A percentile compares a stretch with the other conserved stretches of the same genome.
phyloP scores from a whole-genome alignment of 306 rosid genomes.

The Pyrus pyrifolia region DNA sequence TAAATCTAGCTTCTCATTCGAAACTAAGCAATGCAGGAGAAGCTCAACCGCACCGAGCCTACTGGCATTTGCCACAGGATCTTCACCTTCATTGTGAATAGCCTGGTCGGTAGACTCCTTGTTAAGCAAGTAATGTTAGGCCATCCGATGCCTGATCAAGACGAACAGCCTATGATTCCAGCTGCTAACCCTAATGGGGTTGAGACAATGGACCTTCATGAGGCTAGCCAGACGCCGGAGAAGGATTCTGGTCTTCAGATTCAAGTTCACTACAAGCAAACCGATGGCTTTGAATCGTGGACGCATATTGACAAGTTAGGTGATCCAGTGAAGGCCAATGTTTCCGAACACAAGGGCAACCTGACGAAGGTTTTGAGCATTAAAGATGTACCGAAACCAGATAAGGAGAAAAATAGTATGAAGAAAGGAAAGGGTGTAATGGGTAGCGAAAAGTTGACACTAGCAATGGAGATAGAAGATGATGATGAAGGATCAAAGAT shows the following conservation, averaged over 20 bases:
- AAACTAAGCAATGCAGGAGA: constrained; percentile 11
- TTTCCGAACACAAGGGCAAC: background rate
- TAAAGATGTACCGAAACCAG: background rate
- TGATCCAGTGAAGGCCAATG: background rate
- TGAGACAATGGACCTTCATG: background rate
- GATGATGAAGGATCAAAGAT: background rate
- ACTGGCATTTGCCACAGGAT: constrained; percentile 20
- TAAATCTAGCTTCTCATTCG: background rate
- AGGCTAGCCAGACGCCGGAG: background rate
- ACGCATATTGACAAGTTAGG: background rate
- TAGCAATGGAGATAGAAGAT: constrained; percentile 3
- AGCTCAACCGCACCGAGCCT: background rate
- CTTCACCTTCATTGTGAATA: constrained; percentile 21
- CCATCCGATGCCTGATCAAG: constrained; percentile 5
- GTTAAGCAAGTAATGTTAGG: background rate
- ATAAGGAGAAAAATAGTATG: constrained; percentile 11
- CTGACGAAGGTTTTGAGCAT: background rate
- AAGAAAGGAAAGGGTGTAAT: constrained; percentile 16
- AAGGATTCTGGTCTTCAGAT: background rate
- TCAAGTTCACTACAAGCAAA: constrained; percentile 7
- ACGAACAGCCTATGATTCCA: background rate
- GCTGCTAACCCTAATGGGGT: background rate
- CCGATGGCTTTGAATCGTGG: constrained; percentile 5
- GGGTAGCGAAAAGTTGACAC: background rate
- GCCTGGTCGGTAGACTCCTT: constrained; percentile 8